Evolutionary conservation across 352 stramenopile species (phyloP).

Genomic region (Ophiocytium majus): DNA sequence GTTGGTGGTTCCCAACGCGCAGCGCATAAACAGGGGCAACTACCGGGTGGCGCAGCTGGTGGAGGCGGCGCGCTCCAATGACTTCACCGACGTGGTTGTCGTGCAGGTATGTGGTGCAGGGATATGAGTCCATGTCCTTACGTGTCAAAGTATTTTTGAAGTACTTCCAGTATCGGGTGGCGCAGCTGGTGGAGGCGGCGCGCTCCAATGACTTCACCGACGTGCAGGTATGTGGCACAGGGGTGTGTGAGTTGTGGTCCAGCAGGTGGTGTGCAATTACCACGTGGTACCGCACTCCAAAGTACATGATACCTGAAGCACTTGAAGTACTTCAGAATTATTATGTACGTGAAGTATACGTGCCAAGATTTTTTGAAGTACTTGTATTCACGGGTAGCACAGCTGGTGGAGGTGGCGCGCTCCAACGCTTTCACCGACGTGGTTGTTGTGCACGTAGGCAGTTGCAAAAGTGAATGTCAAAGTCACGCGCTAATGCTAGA

Average conservation of each 20-base stretch:
- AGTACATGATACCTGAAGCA: no score
- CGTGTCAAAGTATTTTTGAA: no score
- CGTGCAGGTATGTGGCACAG: constrained; percentile 90
- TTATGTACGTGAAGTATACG: no score
- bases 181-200: constrained; percentile 91
- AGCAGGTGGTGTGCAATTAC: no score
- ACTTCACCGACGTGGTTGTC: constrained; percentile 97
- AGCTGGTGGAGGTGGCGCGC: constrained; percentile 93
- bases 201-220: constrained; percentile 95
- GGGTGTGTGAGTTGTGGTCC: no score
- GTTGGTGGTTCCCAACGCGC: constrained; percentile 95
- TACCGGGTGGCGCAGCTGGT: constrained; percentile 90
- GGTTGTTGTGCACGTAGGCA: constrained; percentile 94
- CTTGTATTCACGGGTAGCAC: constrained; percentile 82
- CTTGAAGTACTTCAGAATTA: no score
- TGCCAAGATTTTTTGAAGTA: no score
- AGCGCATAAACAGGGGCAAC: constrained; percentile 95
- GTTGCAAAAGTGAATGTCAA: no score
- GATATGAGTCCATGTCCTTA: no score
- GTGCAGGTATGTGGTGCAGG: no score
- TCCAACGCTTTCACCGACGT: constrained; percentile 97
- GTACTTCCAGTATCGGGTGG: constrained; percentile 85
- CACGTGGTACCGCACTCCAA: no score
- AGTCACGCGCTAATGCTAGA: constrained; percentile 85
- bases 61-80: constrained; percentile 86